Percentiles rank a stretch among this genome's conserved stretches.
Conservation (phyloP, 2,329 filamentous ascomycete species). For the Aspergillus persii region DNA sequence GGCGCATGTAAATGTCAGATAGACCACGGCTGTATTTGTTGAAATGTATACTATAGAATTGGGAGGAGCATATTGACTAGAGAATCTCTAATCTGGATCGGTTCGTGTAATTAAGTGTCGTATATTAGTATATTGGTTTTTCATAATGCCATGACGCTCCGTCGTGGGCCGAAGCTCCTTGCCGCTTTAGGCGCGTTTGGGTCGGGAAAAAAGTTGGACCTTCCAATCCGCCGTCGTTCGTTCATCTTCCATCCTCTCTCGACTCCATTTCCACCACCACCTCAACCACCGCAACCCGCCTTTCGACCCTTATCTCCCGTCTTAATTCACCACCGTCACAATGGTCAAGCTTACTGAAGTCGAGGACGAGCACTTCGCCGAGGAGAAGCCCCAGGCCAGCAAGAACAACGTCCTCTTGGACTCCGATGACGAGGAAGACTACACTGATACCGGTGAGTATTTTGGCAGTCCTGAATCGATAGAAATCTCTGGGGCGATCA, state of each 20-base stretch:
- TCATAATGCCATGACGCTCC: not conserved
- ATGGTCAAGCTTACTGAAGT: conserved; percentile 99
- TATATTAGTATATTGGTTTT: not conserved
- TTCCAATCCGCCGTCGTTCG: conserved; percentile 25
- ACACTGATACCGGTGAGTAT: conserved; percentile 80
- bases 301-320: conserved; percentile 4
- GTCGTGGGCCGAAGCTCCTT: conserved; percentile 29
- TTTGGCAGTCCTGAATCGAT: not conserved
- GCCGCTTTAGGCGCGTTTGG: conserved; percentile 29
- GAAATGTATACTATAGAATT: conserved; percentile 11
- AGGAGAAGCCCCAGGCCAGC: conserved; percentile 62
- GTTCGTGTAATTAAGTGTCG: conserved; percentile 21
- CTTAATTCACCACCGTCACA: conserved; percentile 28
- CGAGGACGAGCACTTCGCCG: conserved; percentile 89
- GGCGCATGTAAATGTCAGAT: conserved; percentile 50
- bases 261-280: conserved; percentile 7
- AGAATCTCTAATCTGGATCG: conserved; percentile 10
- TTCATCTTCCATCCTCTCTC: conserved; percentile 20
- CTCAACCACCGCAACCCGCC: conserved; percentile 4
- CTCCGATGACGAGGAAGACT: conserved; percentile 68
- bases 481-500: not conserved
- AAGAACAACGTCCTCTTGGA: conserved; percentile 55
- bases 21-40: not conserved
- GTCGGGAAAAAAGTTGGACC: conserved; percentile 41
- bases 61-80: not conserved